Conservation (phyloP, 192 early-diverging fungal genomes). For the Phycomyces blakesleeanus region DNA sequence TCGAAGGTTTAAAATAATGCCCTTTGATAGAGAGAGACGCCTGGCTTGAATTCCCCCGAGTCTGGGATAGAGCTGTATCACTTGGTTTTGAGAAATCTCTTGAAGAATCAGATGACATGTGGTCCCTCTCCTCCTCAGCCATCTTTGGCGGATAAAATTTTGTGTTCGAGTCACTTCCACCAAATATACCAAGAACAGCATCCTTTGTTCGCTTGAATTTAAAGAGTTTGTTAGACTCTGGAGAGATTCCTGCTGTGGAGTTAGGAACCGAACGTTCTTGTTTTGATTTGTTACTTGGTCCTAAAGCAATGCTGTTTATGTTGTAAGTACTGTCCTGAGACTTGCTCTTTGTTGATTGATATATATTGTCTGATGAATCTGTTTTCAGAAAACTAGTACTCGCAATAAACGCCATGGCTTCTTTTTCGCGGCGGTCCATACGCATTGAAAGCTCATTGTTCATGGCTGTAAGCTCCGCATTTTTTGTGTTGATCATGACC, state of each 20-base stretch:
- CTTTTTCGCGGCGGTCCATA: slow-evolving; percentile 6
- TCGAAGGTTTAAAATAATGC: slow-evolving; percentile 6
- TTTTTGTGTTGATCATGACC: slow-evolving; percentile 13
- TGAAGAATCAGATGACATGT: no score
- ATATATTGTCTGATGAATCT: neutral
- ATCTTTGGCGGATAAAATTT: neutral
- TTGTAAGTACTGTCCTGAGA: neutral
- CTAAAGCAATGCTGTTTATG: neutral
- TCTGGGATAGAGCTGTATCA: no score
- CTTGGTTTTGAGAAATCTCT: no score
- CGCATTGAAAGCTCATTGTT: slow-evolving; percentile 7
- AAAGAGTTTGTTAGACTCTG: neutral
- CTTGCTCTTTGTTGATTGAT: neutral
- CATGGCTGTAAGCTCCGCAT: slow-evolving; percentile 7
- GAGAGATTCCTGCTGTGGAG: neutral
- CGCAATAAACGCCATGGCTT: slow-evolving; percentile 7
- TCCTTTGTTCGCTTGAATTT: neutral
- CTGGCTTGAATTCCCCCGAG: no score
- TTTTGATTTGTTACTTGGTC: no score
- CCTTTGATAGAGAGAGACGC: neutral
- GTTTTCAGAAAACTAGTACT: neutral
- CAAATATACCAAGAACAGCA: slow-evolving; percentile 1
- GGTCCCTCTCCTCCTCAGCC: neutral
- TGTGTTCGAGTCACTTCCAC: neutral
- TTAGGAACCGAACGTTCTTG: neutral